Conservation (phyloP, 345 rosid genomes). For the Pseudoturritis turrita region DNA sequence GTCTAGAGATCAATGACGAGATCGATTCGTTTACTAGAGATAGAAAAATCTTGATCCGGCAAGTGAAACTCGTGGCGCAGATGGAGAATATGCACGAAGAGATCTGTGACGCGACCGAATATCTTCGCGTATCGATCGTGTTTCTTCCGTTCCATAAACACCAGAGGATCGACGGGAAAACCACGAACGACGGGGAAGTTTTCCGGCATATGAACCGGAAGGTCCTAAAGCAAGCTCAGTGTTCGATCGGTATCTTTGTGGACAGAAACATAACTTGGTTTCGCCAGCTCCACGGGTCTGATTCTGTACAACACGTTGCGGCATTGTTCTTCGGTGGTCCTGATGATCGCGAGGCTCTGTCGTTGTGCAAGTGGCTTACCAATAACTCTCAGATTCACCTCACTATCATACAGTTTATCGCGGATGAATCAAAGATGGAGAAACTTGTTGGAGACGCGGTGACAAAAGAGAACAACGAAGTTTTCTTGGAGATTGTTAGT, state of each 20-base stretch:
- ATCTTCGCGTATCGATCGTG: slow-evolving; percentile 61
- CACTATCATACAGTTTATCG: slow-evolving; percentile 57
- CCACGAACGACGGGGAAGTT: slow-evolving; percentile 58
- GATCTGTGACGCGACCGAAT: slow-evolving; percentile 61
- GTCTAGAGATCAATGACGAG: slow-evolving; percentile 62
- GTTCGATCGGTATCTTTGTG: slow-evolving; percentile 71
- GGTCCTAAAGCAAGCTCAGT: slow-evolving; percentile 67
- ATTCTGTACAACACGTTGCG: slow-evolving; percentile 52
- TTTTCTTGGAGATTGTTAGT: slow-evolving; percentile 41
- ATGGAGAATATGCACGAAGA: slow-evolving; percentile 56
- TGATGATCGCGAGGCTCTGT: slow-evolving; percentile 87
- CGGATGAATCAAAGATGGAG: not conserved
- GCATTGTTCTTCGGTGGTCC: slow-evolving; percentile 80
- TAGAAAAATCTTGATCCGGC: slow-evolving; percentile 46
- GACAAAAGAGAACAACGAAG: slow-evolving; percentile 26
- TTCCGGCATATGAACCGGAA: slow-evolving; percentile 63
- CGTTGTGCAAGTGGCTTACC: slow-evolving; percentile 56
- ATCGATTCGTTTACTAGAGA: slow-evolving; percentile 54
- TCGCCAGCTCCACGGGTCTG: slow-evolving; percentile 51
- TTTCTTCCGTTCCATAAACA: slow-evolving; percentile 86
- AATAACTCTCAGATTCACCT: slow-evolving; percentile 42
- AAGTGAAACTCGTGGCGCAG: slow-evolving; percentile 55
- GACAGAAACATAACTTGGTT: slow-evolving; percentile 69
- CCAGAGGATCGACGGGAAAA: slow-evolving; percentile 69
- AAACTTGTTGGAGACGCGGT: slow-evolving; percentile 17